Conservation (phyloP, 306 rosid genomes). For the Gleditsia sinensis region DNA sequence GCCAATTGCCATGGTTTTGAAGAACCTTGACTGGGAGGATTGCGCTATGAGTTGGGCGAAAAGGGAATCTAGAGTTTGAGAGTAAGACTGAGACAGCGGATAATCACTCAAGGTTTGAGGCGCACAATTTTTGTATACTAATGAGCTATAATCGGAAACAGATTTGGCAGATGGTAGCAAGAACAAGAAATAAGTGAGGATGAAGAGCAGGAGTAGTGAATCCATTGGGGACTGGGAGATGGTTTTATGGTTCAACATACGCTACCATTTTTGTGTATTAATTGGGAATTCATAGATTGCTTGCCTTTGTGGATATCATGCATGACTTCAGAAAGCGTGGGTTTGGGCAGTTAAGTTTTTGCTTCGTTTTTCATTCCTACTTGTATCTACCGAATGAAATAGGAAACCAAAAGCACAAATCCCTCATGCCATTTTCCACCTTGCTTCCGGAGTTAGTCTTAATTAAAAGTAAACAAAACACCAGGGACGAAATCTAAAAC, state of each 20-base stretch:
- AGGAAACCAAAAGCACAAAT: background rate
- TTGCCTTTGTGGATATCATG: too few species aligned
- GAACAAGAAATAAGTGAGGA: slow-evolving; percentile 14
- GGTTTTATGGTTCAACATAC: too few species aligned
- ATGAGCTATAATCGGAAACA: slow-evolving; percentile 39
- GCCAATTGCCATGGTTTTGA: slow-evolving; percentile 42
- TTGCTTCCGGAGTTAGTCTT: background rate
- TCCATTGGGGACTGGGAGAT: slow-evolving; percentile 36
- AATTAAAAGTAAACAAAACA: background rate
- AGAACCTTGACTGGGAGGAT: slow-evolving; percentile 60
- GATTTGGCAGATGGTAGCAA: slow-evolving; percentile 34
- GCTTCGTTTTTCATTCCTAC: slow-evolving; percentile 48
- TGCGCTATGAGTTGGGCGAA: slow-evolving; percentile 55
- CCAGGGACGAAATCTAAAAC: background rate
- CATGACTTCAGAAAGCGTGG: slow-evolving; percentile 13
- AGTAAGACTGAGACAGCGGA: slow-evolving; percentile 15
- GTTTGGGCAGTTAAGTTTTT: slow-evolving; percentile 31
- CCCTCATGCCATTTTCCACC: background rate
- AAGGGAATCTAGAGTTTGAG: slow-evolving; percentile 56
- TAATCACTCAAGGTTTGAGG: slow-evolving; percentile 38
- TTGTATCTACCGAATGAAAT: slow-evolving; percentile 41
- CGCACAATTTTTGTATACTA: slow-evolving; percentile 61
- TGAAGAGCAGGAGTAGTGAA: slow-evolving; percentile 18
- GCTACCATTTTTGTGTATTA: too few species aligned
- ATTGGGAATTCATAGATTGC: too few species aligned